Base-by-base conservation (phyloP, 352 stramenopile genomes). In the Phytophthora boehmeriae region DNA sequence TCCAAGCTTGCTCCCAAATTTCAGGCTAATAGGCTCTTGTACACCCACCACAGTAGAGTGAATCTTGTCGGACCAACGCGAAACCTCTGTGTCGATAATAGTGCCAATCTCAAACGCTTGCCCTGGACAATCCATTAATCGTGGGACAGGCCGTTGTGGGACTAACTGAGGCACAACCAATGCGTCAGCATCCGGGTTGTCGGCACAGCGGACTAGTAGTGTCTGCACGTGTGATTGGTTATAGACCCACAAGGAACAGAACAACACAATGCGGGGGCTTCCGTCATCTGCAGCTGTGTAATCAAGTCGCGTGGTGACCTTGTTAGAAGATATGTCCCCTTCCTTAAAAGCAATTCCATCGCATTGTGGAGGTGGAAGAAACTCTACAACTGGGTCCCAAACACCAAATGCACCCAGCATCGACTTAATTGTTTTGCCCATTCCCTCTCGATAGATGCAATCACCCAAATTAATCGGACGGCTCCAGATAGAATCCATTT, bases 81-180 rank as follows among this genome's bases (percentile, higher is more conserved):
- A 90, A 2, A 93, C 66, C 48, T 96, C 86, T 13, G 91, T 87
- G 13, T 95, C 84, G 20, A 94, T 80, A 39, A 91, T 88, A 2
- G 88, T 95, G 28, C 85, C 86, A n/a, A 96, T 91, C 48, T 96
- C 86, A 52, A 96, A 93, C 0, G 73, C 78, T 74, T 95, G 84
- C 4, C 65, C 70, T 0, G 87, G 82, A 43, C 86, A 96, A 66
- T 96, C 88, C 84, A 96, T 93, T 10, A 96, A 54, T 13, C 80
- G 70, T 28, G 88, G 88, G n/a, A 91, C 81, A 1, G 78, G 80
- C 6, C 80, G 75, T 23, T 92, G 75, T 1, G 77, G 73, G 14
- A 93, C 71, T 3, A 93, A 63, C 43, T 90, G 81, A 55, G 86
- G 88, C 0, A 84, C 75, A 20, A 70, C 65, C 22, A 94, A 61